phyloP scores from a whole-genome alignment of 1,284 basidiomycete genomes.

The Mycosarcoma maydis region DNA sequence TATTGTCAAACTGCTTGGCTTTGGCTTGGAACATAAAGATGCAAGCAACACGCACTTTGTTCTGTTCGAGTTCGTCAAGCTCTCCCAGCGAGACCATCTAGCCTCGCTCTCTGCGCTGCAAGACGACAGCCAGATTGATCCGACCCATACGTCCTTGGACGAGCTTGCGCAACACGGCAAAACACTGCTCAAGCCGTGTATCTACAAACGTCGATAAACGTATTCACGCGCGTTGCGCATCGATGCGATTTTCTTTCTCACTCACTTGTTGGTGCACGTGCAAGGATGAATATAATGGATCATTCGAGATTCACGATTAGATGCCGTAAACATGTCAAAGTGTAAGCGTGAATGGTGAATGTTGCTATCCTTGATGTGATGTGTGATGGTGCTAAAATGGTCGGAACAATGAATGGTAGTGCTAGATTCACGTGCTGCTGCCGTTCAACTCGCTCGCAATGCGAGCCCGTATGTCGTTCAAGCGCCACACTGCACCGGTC shows the following conservation, averaged over 20 bases:
- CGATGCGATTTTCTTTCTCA: no score
- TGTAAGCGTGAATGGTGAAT: no score
- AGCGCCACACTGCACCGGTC: conserved; percentile 20
- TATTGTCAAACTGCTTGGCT: conserved; percentile 80
- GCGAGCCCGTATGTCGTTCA: conserved; percentile 17
- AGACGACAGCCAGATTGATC: neutral
- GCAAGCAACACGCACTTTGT: conserved; percentile 54
- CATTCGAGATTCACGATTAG: no score
- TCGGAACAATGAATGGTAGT: no score
- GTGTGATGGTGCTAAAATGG: neutral
- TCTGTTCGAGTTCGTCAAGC: conserved; percentile 53
- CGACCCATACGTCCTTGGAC: conserved; percentile 38
- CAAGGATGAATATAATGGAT: no score
- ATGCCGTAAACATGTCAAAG: no score
- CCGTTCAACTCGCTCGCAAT: conserved; percentile 21
- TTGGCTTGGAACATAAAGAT: conserved; percentile 76
- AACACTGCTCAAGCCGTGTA: conserved; percentile 84
- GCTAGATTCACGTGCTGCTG: no score
- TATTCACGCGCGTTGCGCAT: no score
- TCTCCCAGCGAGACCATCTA: conserved; percentile 1
- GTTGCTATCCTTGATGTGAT: no score
- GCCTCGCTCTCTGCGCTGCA: neutral
- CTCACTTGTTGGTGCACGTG: no score
- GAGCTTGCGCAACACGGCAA: conserved; percentile 73
- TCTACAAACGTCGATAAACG: conserved; percentile 87